These are phyloP conservation scores for Pseudoscleropodium purum DNA, from an alignment of 225 moss, liverwort and hornwort species.

Conservation along the genomic window DNA sequence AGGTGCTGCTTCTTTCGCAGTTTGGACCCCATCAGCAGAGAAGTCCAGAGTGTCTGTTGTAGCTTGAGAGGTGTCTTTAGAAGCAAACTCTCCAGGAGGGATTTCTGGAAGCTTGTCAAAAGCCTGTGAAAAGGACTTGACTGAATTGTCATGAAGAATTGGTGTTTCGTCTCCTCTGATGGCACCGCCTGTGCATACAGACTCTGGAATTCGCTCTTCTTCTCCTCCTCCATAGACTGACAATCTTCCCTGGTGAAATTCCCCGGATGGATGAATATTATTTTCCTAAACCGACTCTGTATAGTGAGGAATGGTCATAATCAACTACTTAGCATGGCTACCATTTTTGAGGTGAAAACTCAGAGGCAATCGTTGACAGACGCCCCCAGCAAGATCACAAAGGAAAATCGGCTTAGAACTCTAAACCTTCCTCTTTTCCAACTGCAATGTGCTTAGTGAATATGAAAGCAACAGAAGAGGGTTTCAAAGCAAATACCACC, in stretches of 20 bases:
- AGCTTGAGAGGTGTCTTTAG: not conserved
- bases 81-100: not conserved
- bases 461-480: not conserved
- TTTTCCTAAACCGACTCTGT: not conserved
- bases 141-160: not conserved
- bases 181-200: not conserved
- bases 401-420: not conserved
- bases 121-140: not conserved
- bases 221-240: not conserved
- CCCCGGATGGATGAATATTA: not conserved
- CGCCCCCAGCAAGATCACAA: not conserved
- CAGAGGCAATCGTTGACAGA: not conserved
- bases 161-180: not conserved
- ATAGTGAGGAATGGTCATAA: not conserved
- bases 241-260: not conserved
- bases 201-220: not conserved
- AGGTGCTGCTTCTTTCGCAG: not conserved
- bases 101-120: not conserved
- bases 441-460: not conserved
- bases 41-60: not conserved
- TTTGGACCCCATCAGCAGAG: not conserved
- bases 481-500: not conserved
- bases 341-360: not conserved
- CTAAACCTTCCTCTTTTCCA: not conserved
- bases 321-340: not conserved